Conservation (phyloP, 1,139 yeast species). For the Taphrina wiesneri region DNA sequence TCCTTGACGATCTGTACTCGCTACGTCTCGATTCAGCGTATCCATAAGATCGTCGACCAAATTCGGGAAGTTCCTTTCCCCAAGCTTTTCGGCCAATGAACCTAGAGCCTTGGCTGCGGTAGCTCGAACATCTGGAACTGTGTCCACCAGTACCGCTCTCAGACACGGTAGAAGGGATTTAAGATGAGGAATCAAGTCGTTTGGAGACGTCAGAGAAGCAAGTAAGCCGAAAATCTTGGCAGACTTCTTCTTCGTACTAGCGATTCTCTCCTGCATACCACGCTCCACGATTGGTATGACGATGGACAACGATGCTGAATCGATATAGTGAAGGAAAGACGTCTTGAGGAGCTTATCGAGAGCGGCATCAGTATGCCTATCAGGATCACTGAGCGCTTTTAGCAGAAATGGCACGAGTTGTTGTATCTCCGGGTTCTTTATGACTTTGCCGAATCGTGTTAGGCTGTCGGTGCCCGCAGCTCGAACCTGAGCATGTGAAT, state of each 20-base stretch:
- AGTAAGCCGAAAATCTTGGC: conserved; percentile 98
- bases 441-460: conserved; percentile 92
- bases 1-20: conserved; percentile 90
- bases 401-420: conserved; percentile 82
- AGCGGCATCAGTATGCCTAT: conserved; percentile 82
- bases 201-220: conserved; percentile 90
- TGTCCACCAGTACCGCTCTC: conserved; percentile 95
- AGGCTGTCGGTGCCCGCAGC: conserved; percentile 89
- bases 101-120: conserved; percentile 98
- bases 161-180: conserved; percentile 74
- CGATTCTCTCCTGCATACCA: conserved; percentile 93
- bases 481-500: conserved; percentile 93
- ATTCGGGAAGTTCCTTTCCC: conserved; percentile 93
- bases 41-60: conserved; percentile 77
- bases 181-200: conserved; percentile 82
- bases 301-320: conserved; percentile 94
- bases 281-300: conserved; percentile 88
- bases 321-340: conserved; percentile 94
- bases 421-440: conserved; percentile 95
- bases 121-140: conserved; percentile 95
- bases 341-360: conserved; percentile 83
- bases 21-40: conserved; percentile 75
- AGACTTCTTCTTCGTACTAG: conserved; percentile 86
- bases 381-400: conserved; percentile 94
- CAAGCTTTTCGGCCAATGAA: conserved; percentile 89